Percentiles rank a stretch among this genome's conserved stretches.
Evolutionary conservation across 345 rosid species (phyloP).

Genomic region (Murraya paniculata): DNA sequence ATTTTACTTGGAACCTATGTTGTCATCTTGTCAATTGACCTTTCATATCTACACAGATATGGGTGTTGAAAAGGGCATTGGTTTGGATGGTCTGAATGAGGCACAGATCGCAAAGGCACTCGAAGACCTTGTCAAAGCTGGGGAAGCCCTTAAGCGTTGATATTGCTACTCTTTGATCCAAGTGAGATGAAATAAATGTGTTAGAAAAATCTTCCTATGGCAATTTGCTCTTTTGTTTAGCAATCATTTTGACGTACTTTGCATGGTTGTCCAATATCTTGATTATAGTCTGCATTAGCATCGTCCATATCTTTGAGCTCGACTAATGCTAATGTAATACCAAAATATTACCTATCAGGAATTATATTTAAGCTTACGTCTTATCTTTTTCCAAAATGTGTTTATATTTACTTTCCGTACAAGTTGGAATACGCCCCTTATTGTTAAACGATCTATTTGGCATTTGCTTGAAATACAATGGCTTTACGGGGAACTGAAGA

Average conservation of each 20-base stretch:
- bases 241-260: not conserved
- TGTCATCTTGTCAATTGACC: not conserved
- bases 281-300: no score
- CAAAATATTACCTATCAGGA: no score
- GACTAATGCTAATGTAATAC: no score
- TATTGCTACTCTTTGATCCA: conserved; percentile 12
- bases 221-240: not conserved
- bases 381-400: no score
- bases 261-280: no score
- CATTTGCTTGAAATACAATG: no score
- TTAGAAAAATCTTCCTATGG: not conserved
- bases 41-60: conserved; percentile 38
- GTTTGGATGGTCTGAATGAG: conserved; percentile 60
- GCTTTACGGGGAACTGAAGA: no score
- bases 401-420: no score
- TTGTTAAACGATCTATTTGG: no score
- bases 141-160: conserved; percentile 41
- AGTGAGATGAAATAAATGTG: conserved; percentile 26
- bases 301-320: no score
- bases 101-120: conserved; percentile 58
- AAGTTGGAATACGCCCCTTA: no score
- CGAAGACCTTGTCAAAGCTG: conserved; percentile 32
- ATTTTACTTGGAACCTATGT: not conserved
- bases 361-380: no score
- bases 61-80: conserved; percentile 75